A percentile compares a stretch with the other conserved stretches of the same genome.
These are phyloP conservation scores for Takashimella koratensis DNA, from an alignment of 1,284 basidiomycete species.

Conservation along the genomic window DNA sequence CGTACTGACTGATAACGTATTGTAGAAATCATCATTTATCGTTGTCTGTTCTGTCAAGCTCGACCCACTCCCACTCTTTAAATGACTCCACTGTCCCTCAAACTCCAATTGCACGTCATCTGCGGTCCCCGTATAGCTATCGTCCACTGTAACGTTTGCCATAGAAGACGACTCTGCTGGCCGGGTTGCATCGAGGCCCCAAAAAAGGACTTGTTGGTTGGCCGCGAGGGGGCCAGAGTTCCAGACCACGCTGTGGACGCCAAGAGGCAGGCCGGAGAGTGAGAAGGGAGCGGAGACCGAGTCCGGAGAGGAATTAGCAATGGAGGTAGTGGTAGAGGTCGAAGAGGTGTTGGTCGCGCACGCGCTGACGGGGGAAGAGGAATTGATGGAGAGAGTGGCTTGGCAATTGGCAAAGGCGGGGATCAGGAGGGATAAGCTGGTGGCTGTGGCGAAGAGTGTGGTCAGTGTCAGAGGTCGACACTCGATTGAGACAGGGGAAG, in stretches of 20 bases:
- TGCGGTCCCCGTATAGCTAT: conserved; percentile 11
- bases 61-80: conserved; percentile 3
- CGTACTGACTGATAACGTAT: conserved; percentile 19
- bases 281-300: conserved; percentile 19
- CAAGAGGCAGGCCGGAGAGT: conserved; percentile 25
- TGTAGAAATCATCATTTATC: conserved; percentile 17
- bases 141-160: conserved; percentile 31
- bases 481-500: too few relatives aligned
- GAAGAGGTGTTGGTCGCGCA: conserved; percentile 14
- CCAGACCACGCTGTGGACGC: conserved; percentile 24
- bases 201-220: conserved; percentile 28
- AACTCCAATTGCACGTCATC: conserved; percentile 11
- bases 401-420: conserved; percentile 22
- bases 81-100: conserved; percentile 22
- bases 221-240: conserved; percentile 12
- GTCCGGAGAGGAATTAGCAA: not conserved
- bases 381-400: conserved; percentile 32
- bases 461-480: too few relatives aligned
- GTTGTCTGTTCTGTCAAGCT: conserved; percentile 10
- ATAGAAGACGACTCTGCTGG: conserved; percentile 8
- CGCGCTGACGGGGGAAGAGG: conserved; percentile 22
- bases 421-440: conserved; percentile 28
- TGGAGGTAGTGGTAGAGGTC: conserved; percentile 2
- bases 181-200: conserved; percentile 27
- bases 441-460: conserved; percentile 18